Evolutionary conservation across 371 early-diverging fungal species (phyloP), one percentile per base, ranked within the genome.

Genomic region (Mortierella sp.): DNA sequence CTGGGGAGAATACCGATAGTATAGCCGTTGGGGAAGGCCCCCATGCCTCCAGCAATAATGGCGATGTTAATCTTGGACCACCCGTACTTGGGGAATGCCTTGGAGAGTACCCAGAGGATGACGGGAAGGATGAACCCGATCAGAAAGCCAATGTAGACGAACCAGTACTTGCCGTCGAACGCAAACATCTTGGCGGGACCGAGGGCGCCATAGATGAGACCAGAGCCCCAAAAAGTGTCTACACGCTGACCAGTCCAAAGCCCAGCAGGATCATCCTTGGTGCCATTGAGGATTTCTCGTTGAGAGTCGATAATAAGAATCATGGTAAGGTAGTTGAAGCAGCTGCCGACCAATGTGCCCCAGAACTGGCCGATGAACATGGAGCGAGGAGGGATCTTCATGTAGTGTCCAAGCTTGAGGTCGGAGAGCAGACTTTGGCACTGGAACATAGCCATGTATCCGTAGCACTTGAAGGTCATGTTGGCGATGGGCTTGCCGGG

Each of bases 351-450:
- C 2, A 93, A 78, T 1, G 94, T 94, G 4, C 95, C 95, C 42
- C 90, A 78, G 45, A 94, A 87, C 77, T 94, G 95, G 16, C 90
- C 90, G 8, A 88, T 77, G 76, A 94, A 94, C 72, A 93, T 86
- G 28, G 88, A 72, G 28, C 93, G 89, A 5, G 95, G 95, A n/a
- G 95, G 95, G 3, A 94, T 91, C 83, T 95, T 95, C 88, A 95
- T 92, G 79, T 95, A 95, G 55, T 94, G 93, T 24, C 95, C 95
- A 44, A 95, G 89, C 76, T 94, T 94, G 44, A 94, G 90, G 79
- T 94, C 94, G 38, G 80, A 70, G 16, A 91, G 76, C n/a, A 91
- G 79, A 34, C 68, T 45, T 50, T 90, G 77, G 50, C 89, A 88
- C 76, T 93, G 93, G 6, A 77, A 78, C 88, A 91, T 87, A 50